Evolutionary conservation across 768 basidiomycete genomes (phyloP).

Genomic region (Pleurotus eryngii): DNA sequence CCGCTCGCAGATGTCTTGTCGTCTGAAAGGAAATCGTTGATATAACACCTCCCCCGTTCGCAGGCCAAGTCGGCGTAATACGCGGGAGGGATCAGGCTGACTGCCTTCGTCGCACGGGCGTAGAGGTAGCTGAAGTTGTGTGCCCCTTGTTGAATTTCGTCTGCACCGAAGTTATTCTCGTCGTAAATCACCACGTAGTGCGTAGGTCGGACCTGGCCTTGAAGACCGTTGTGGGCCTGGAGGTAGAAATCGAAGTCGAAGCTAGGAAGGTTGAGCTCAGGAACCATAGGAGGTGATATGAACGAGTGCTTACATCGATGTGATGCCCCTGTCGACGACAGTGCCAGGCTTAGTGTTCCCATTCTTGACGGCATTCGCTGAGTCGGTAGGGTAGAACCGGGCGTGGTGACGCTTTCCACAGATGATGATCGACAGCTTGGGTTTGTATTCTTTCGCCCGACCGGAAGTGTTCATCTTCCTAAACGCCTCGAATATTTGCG

Average conservation of each 20-base stretch:
- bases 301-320: conserved; percentile 47
- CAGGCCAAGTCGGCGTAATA: conserved; percentile 84
- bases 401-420: conserved; percentile 44
- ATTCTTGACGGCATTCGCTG: conserved; percentile 50
- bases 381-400: conserved; percentile 56
- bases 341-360: conserved; percentile 82
- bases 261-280: conserved; percentile 22
- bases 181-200: conserved; percentile 83
- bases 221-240: conserved; percentile 72
- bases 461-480: conserved; percentile 41
- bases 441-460: conserved; percentile 48
- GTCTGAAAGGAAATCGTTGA: conserved; percentile 64
- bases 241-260: conserved; percentile 68
- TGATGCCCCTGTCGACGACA: conserved; percentile 76
- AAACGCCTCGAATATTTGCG: conserved; percentile 60
- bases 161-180: conserved; percentile 64
- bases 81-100: conserved; percentile 76
- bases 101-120: conserved; percentile 80
- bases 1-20: conserved; percentile 39
- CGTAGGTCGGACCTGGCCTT: conserved; percentile 69
- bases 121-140: conserved; percentile 72
- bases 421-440: conserved; percentile 67
- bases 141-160: conserved; percentile 72
- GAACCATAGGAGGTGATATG: background rate
- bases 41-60: conserved; percentile 72